Evolutionary conservation across 495 filamentous ascomycete species (phyloP), one percentile per base, ranked within the genome.

Genomic region (Rhizodiscina lignyota): DNA sequence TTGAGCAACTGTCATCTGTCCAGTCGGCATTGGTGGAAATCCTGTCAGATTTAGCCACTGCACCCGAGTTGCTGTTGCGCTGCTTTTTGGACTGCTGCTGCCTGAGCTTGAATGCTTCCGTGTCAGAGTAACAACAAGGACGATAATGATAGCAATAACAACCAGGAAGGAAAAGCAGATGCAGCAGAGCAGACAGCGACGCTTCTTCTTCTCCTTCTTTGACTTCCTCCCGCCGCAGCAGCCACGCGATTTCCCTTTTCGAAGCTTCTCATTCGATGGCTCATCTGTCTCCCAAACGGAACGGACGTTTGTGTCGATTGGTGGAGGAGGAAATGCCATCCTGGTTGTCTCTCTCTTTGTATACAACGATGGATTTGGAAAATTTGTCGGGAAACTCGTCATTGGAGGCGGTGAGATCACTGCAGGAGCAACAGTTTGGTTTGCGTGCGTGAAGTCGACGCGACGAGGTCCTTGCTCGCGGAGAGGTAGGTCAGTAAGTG

Each of bases 21-120:
- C 85, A 0, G 79, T 85, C 5, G 79, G 80, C 38, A 94, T 82
- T 0, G 85, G 78, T 22, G 85, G 85, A 42, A 79, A 92, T 18
- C 73, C 73, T 1, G 85, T 91, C 18, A 92, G 52, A 47, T 91
- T 93, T 21, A 91, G 63, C 72, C 79, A 94, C 21, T 68, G 59
- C 3, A 68, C 5, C n/a, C 16, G n/a, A 30, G 5, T 32, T 21
- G 15, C 19, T 22, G n/a, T n/a, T n/a, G n/a, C n/a, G n/a, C n/a
- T n/a, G n/a, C 4, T 37, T 27, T 16, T 40, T 34, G 24, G 24
- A 27, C 24, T 27, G 24, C 24, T 8, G 8, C 8, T 6, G 24
- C 24, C 6, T 27, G 24, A 8, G 8, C 13, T 27, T 27, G 8
- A 13, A 8, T 40, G 21, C 27, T 30, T 42, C 28, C 32, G 30